Base-by-base conservation (phyloP, 2,329 filamentous ascomycete genomes). In the Ceratocystiopsis sp. region DNA sequence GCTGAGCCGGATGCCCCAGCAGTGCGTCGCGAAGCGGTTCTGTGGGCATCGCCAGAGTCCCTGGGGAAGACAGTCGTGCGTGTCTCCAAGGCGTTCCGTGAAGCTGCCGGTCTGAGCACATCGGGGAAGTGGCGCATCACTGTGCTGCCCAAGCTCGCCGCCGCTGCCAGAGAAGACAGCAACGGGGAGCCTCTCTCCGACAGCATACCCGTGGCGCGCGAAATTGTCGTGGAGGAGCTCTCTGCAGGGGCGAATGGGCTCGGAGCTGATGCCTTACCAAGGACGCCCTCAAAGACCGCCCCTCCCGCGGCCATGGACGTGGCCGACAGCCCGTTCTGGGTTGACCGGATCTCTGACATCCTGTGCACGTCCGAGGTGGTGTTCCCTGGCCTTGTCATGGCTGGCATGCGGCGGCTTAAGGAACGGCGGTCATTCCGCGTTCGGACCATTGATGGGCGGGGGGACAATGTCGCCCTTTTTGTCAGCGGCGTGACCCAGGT, bases 31-130 rank as follows among this genome's bases (percentile, higher is more conserved):
- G 42, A 52, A 41, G 52, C 48, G 7, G 17, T 36, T 2, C 43
- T 53, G 11, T 50, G 42, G 35, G 41, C 34, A 1, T 36, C 46
- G 2, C 46, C 45, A 0, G 45, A 50, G n/a, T 35, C 41, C 6
- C 43, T 51, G 16, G 56, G 55, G 41, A 53, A 53, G 50, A 53
- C 48, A 16, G 46, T 55, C 13, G 56, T 52, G 35, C 46, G 87
- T 65, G 74, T 84, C 64, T 78, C 83, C 18, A 78, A 83, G 48
- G 67, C 75, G 7, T 74, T 93, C 43, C 79, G 83, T 48, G 78
- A 82, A 34, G 71, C 75, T 8, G 81, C 81, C 50, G 75, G 74
- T 1, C 71, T 93, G 51, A 79, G 80, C 47, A 65, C 91, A 4
- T 77, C 76, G 15, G 81, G 86, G 40, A 71, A 75, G 41, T 62